Base-by-base conservation (phyloP, 495 filamentous ascomycete species). In the Hypoxylon intermedium region DNA sequence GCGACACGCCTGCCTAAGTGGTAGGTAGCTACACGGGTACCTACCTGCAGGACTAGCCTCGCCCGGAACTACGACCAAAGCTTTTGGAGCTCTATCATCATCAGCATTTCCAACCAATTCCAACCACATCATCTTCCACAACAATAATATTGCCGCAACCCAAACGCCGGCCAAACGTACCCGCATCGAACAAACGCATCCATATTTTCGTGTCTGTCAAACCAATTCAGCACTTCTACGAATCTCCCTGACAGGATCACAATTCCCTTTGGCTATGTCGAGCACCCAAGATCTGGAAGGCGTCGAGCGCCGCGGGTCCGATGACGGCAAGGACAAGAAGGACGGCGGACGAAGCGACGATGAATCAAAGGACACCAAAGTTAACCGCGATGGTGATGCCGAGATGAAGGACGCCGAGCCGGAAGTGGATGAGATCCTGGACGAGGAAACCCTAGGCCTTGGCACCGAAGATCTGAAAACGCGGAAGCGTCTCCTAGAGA, bases 401-500 rank as follows among this genome's bases (percentile, higher is more conserved):
- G 92, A 94, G 37, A 97, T 97, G 94, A 86, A 94, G 69, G 91
- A 91, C 67, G 80, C 79, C 7, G 82, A 89, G 67, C 76, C 83
- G 62, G 82, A 85, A 72, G 87, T 87, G 67, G 89, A 92, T 24
- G 90, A 95, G 59, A 80, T 90, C 19, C 79, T 97, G 42, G 93
- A 97, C 75, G 85, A 91, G 26, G 94, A 98, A 75, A 93, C 97
- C 68, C 79, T 97, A 53, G 86, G 83, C 70, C 87, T 91, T 38
- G 90, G 87, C 81, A 98, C 94, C 78, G 85, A 89, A 73, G 95
- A 98, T 77, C 96, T 98, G 72, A 81, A 89, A 60, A 95, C 90
- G 67, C 84, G 89, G 69, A 85, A 85, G 79, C 85, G 92, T 67
- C 82, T 98, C 69, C 82, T 98, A 65, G 94, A 98, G 72, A 98